Conservation (phyloP, 2,329 filamentous ascomycete genomes). For the Fusarium musae region DNA sequence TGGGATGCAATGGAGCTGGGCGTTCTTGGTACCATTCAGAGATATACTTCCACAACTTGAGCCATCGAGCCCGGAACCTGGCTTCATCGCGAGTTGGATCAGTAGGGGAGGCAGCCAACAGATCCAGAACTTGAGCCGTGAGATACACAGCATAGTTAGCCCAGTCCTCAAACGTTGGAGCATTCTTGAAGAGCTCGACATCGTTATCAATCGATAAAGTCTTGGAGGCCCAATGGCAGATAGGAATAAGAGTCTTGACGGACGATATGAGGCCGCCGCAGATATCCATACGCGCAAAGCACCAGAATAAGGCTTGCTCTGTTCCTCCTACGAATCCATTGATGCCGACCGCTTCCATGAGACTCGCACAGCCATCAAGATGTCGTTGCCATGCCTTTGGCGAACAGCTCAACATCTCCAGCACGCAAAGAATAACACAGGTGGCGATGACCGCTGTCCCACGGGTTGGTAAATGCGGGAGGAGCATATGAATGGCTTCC, state of each 20-base stretch:
- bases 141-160: constrained; percentile 63
- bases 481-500: constrained; percentile 60
- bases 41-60: constrained; percentile 52
- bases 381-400: constrained; percentile 63
- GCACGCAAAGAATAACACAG: constrained; percentile 63
- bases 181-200: constrained; percentile 49
- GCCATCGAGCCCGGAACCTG: constrained; percentile 49
- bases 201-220: constrained; percentile 45
- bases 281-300: constrained; percentile 65
- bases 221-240: constrained; percentile 57
- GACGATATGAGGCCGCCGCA: constrained; percentile 64
- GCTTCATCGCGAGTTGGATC: constrained; percentile 38
- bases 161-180: constrained; percentile 56
- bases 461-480: constrained; percentile 59
- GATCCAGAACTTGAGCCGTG: constrained; percentile 56
- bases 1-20: constrained; percentile 50
- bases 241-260: constrained; percentile 60
- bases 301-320: constrained; percentile 65
- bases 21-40: constrained; percentile 55
- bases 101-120: constrained; percentile 46
- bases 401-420: constrained; percentile 63
- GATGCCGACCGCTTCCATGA: constrained; percentile 61
- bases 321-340: constrained; percentile 62
- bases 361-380: constrained; percentile 62
- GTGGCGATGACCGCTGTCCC: constrained; percentile 62